Base-by-base conservation (phyloP, 805 yeast species). In the Tetrapisispora fleetii region DNA sequence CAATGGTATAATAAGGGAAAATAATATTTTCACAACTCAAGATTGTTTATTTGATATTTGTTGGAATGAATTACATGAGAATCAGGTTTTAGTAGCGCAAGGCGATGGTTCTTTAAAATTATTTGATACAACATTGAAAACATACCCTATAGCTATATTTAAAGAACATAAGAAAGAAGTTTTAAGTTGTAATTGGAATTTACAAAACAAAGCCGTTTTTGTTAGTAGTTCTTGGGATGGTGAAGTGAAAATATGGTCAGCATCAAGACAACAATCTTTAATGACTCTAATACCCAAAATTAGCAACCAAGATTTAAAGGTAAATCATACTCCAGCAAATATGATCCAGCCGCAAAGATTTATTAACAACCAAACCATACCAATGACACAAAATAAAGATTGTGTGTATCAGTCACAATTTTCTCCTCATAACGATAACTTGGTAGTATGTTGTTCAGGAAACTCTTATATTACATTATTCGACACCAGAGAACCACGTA, bases 191-290 rank as follows among this genome's bases (percentile, higher is more conserved):
- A 77, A 78, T 57, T 85, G 93, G 93, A 83, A 81, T 59, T 61
- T 82, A 50, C 76, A 80, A 3, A 83, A 81, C 53, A 85, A 88
- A 66, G 60, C 75, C 4, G 71, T 71, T 17, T 86, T 91, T 65
- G 80, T 83, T 37, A 76, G 91, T 18, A 77, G 90, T 27, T 83
- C 95, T 9, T 91, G 98, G 98, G 98, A 91, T 64, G 96, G 97
- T 0, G 70, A 84, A 0, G 76, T 90, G 37, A 87, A 86, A 64
- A 59, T 87, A 3, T 86, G 95, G 95, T 65, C 81, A 0, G 89
- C 93, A 0, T 64, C 65, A 37, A 70, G 89, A 49, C 67, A 64
- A 28, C 68, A 72, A 18, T 78, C 88, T 24, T 52, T 86, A 48
- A 43, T 80, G 49, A 82, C 90, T 0, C 68, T 87, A 40, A 61